Conservation (phyloP, 2,329 filamentous ascomycete species). For the Ophiostoma australiae region DNA sequence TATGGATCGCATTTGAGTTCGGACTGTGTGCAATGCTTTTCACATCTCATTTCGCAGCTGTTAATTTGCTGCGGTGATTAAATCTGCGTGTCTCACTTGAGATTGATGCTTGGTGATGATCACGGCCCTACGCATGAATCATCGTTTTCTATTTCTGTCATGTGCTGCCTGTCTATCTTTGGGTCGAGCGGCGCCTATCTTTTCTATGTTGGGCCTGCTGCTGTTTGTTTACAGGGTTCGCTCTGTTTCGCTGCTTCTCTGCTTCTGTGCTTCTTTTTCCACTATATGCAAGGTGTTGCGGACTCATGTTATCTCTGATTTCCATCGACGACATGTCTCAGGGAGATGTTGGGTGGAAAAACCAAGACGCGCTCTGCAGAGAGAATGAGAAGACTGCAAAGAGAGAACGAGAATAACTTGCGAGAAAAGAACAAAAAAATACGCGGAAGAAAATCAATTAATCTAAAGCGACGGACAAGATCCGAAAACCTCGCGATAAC, state of each 20-base stretch:
- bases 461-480: neutral
- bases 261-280: neutral
- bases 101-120: neutral
- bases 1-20: neutral
- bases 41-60: neutral
- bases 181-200: neutral
- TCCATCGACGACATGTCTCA: neutral
- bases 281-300: conserved; percentile 3
- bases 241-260: neutral
- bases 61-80: neutral
- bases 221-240: neutral
- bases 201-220: neutral
- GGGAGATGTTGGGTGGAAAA: neutral
- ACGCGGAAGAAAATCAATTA: neutral
- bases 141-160: neutral
- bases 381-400: neutral
- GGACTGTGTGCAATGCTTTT: neutral
- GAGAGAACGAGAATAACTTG: too few relatives aligned
- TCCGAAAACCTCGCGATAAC: neutral
- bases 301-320: conserved; percentile 2
- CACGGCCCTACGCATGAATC: neutral
- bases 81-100: neutral
- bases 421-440: neutral
- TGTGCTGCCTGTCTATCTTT: neutral
- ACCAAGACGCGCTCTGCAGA: neutral